Evolutionary conservation across 306 rosid species (phyloP).

Genomic region (Amphicarpaea edgeworthii): DNA sequence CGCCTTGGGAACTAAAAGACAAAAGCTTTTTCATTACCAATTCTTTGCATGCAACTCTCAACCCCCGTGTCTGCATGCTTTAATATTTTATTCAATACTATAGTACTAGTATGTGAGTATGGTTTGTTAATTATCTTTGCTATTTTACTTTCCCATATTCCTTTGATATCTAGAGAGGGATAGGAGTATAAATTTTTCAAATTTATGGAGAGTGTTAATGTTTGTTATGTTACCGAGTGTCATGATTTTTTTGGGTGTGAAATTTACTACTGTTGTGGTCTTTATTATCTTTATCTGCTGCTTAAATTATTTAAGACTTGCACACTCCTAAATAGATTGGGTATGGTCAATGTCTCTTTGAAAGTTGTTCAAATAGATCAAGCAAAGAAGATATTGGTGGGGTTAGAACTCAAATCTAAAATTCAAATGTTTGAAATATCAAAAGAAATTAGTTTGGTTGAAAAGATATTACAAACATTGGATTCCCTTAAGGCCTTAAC

Average conservation of each 20-base stretch:
- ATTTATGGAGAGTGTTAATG: conserved; percentile 37
- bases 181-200: conserved; percentile 26
- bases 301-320: conserved; percentile 2
- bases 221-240: conserved; percentile 5
- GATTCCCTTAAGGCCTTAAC: conserved; percentile 11
- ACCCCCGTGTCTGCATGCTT: conserved; percentile 38
- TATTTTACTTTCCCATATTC: conserved; percentile 14
- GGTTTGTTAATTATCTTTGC: neutral
- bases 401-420: neutral
- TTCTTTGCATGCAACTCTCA: conserved; percentile 53
- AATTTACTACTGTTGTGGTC: neutral
- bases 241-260: neutral
- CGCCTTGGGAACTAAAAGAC: conserved; percentile 74
- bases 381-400: neutral
- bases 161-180: conserved; percentile 10
- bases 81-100: neutral
- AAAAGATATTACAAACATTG: neutral
- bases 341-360: conserved; percentile 36
- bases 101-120: neutral
- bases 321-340: conserved; percentile 37
- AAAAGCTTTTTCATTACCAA: conserved; percentile 54
- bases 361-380: conserved; percentile 27
- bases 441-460: conserved; percentile 6
- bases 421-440: conserved; percentile 23
- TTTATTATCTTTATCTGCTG: conserved; percentile 1